Percentiles rank a stretch among this genome's conserved stretches.
phyloP scores from a whole-genome alignment of 352 stramenopile genomes.

The Blastocystis sp. region DNA sequence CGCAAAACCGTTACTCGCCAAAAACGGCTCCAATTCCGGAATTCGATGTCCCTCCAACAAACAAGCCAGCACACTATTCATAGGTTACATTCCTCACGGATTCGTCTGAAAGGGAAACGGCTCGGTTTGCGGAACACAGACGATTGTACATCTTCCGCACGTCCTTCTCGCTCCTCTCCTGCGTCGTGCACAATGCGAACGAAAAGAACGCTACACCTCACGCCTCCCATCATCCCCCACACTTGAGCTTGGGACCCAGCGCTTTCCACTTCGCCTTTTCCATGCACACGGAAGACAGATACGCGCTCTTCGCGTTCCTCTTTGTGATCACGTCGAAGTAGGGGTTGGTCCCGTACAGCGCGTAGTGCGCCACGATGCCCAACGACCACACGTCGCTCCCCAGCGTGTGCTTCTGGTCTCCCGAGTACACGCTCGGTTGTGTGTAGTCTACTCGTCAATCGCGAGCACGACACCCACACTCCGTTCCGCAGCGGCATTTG shows the following conservation, averaged over 20 bases:
- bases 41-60: neutral
- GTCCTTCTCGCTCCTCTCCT: neutral
- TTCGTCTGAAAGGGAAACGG: neutral
- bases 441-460: constrained; percentile 36
- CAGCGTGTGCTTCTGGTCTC: neutral
- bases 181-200: neutral
- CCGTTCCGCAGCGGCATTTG: neutral
- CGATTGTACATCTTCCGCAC: constrained; percentile 31
- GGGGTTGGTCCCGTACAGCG: constrained; percentile 25
- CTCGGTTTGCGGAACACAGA: neutral
- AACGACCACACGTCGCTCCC: constrained; percentile 49
- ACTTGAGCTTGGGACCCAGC: constrained; percentile 25
- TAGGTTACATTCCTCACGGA: neutral
- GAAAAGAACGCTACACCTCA: constrained; percentile 25
- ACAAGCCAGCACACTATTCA: neutral
- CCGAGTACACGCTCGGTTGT: constrained; percentile 16
- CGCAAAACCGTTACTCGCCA: neutral
- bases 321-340: constrained; percentile 2
- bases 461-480: neutral
- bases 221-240: neutral
- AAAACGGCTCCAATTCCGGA: constrained; percentile 34
- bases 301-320: neutral
- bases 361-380: constrained; percentile 37
- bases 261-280: neutral
- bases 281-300: constrained; percentile 4